phyloP scores from a whole-genome alignment of 2,329 filamentous ascomycete genomes.

The Fusarium hostae region DNA sequence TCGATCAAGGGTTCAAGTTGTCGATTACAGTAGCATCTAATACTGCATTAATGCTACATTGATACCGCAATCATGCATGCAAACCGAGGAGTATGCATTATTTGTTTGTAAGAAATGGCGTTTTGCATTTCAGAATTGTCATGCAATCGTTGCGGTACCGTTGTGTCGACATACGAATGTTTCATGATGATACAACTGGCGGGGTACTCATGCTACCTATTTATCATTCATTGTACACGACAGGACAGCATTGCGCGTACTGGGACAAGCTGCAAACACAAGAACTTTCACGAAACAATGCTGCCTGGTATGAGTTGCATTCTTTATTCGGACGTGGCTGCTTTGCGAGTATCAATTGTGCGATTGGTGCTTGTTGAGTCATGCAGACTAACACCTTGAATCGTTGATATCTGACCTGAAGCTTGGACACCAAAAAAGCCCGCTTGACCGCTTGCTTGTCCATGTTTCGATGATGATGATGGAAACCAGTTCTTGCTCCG shows the following conservation, averaged over 20 bases:
- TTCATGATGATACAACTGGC: slow-evolving; percentile 29
- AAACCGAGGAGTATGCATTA: slow-evolving; percentile 24
- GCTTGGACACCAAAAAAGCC: not conserved
- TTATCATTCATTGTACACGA: slow-evolving; percentile 14
- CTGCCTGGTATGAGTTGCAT: slow-evolving; percentile 9
- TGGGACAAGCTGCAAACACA: slow-evolving; percentile 8
- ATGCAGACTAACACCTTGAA: slow-evolving; percentile 24
- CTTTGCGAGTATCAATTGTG: slow-evolving; percentile 10
- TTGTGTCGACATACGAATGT: slow-evolving; percentile 16
- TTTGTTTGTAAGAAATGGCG: slow-evolving; percentile 21
- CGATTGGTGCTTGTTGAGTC: slow-evolving; percentile 26
- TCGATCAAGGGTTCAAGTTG: slow-evolving; percentile 13
- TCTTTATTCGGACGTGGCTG: slow-evolving; percentile 11
- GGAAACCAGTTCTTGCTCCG: not conserved
- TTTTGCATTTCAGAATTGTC: slow-evolving; percentile 30
- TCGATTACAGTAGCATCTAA: slow-evolving; percentile 24
- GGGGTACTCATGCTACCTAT: not conserved
- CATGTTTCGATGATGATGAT: not conserved
- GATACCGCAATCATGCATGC: slow-evolving; percentile 27
- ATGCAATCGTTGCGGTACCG: slow-evolving; percentile 13
- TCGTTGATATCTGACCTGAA: slow-evolving; percentile 11
- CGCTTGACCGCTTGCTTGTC: slow-evolving; percentile 18
- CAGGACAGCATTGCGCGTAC: not conserved
- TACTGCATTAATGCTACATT: slow-evolving; percentile 21
- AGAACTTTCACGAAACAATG: not conserved